These are phyloP conservation scores for Pseudogymnoascus sp. DNA, from an alignment of 2,329 filamentous ascomycete genomes.

Conservation along the genomic window DNA sequence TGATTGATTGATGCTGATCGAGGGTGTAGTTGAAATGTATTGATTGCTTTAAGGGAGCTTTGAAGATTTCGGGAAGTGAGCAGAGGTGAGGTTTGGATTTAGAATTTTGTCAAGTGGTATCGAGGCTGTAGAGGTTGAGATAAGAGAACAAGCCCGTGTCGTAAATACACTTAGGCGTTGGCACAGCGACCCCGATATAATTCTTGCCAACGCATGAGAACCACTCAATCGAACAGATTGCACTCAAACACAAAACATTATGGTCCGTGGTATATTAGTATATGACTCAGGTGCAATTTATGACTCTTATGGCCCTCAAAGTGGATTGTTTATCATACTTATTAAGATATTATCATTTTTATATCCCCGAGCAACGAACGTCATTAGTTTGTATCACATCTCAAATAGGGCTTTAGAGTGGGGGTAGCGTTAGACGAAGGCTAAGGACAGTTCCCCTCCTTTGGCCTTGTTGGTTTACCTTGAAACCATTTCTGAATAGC, in stretches of 20 bases:
- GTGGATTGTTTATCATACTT: background rate
- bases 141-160: background rate
- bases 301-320: background rate
- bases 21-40: background rate
- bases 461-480: background rate
- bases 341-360: background rate
- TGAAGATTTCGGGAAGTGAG: background rate
- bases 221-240: constrained; percentile 4
- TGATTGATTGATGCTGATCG: constrained; percentile 1
- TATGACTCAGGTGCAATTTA: background rate
- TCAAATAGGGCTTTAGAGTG: background rate
- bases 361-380: background rate
- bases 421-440: background rate
- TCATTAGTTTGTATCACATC: background rate
- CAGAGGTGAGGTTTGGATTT: constrained; percentile 6
- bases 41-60: background rate
- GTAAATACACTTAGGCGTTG: constrained; percentile 8
- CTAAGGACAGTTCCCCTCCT: background rate
- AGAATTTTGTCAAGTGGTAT: constrained; percentile 4
- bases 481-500: background rate
- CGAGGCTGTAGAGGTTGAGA: background rate
- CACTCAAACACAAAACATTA: background rate
- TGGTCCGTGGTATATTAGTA: background rate
- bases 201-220: constrained; percentile 3
- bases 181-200: background rate